Conservation (phyloP, 768 basidiomycete genomes). For the Psilocybe tampanensis region DNA sequence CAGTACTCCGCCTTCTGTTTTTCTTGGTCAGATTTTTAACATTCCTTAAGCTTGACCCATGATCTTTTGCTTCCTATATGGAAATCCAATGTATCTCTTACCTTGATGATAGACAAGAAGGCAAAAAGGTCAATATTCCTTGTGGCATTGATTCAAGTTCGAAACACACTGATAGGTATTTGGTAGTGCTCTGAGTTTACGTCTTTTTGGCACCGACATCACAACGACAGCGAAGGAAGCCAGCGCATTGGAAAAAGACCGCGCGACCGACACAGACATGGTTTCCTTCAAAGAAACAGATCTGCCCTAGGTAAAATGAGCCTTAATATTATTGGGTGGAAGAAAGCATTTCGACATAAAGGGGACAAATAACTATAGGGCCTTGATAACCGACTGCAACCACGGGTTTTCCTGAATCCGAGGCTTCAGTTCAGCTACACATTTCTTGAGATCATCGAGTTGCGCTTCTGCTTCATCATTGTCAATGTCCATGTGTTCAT, state of each 20-base stretch:
- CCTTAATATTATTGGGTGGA: not conserved
- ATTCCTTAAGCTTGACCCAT: constrained; percentile 58
- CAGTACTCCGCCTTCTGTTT: constrained; percentile 26
- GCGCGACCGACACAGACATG: not conserved
- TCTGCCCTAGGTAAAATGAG: not conserved
- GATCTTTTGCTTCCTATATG: constrained; percentile 92
- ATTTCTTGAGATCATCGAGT: constrained; percentile 56
- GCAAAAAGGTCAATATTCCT: constrained; percentile 75
- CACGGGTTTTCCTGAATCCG: constrained; percentile 80
- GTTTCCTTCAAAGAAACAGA: too few relatives aligned
- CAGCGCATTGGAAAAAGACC: not conserved
- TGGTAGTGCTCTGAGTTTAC: constrained; percentile 79
- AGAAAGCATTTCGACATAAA: not conserved
- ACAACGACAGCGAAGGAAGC: constrained; percentile 35
- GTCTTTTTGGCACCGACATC: constrained; percentile 82
- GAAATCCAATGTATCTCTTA: constrained; percentile 88
- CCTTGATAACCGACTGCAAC: constrained; percentile 62
- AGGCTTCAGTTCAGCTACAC: constrained; percentile 65
- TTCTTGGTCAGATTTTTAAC: not conserved
- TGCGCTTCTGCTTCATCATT: constrained; percentile 42
- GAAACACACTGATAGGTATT: not conserved
- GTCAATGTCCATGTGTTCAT: constrained; percentile 50
- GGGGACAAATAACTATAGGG: constrained; percentile 23
- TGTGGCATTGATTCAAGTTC: not conserved
- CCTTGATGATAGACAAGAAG: constrained; percentile 95